These are phyloP conservation scores for Torulaspora franciscae DNA, from an alignment of 805 yeast genomes.

Conservation along the genomic window DNA sequence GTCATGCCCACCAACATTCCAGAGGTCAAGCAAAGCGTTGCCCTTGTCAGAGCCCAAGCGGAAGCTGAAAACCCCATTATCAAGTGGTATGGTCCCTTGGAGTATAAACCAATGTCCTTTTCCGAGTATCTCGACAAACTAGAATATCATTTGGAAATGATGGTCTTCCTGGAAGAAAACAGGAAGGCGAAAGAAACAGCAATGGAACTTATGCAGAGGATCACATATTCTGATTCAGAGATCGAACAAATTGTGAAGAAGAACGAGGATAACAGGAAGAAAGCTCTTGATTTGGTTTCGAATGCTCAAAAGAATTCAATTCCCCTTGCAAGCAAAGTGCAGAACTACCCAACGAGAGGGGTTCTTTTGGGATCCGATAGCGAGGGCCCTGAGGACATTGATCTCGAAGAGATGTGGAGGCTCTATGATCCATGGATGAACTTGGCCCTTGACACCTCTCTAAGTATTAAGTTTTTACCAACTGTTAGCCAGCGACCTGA, in stretches of 20 bases:
- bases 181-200: slow-evolving; percentile 19
- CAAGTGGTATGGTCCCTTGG: slow-evolving; percentile 65
- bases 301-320: slow-evolving; percentile 17
- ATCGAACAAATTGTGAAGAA: slow-evolving; percentile 12
- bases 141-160: slow-evolving; percentile 32
- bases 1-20: slow-evolving; percentile 29
- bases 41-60: slow-evolving; percentile 41
- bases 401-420: slow-evolving; percentile 31
- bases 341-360: slow-evolving; percentile 18
- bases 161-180: slow-evolving; percentile 24
- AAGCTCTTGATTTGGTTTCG: slow-evolving; percentile 13
- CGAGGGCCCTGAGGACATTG: slow-evolving; percentile 23
- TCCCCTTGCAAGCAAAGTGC: slow-evolving; percentile 9
- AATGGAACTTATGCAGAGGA: slow-evolving; percentile 13
- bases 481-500: slow-evolving; percentile 17
- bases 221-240: slow-evolving; percentile 19
- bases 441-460: slow-evolving; percentile 34
- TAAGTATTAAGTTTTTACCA: slow-evolving; percentile 36
- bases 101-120: slow-evolving; percentile 48
- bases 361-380: slow-evolving; percentile 20
- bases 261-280: slow-evolving; percentile 20
- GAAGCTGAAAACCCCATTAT: slow-evolving; percentile 45
- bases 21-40: slow-evolving; percentile 36
- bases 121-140: slow-evolving; percentile 36
- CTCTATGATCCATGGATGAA: slow-evolving; percentile 37